Conservation (phyloP, 2,329 filamentous ascomycete genomes). For the Penicillium decumbens region DNA sequence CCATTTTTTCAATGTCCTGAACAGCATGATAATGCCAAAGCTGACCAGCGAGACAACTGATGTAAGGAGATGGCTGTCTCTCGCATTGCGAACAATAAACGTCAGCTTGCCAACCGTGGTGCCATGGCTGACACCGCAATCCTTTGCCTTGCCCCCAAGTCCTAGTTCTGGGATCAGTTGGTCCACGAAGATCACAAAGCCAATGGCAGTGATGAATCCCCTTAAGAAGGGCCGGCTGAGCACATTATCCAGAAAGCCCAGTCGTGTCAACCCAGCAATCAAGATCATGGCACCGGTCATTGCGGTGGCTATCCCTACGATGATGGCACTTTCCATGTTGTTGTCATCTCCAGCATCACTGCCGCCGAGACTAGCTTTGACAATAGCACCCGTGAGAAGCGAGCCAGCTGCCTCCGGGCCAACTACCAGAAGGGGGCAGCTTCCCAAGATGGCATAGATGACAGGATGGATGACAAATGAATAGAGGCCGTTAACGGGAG, state of each 20-base stretch:
- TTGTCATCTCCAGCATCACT: slow-evolving; percentile 63
- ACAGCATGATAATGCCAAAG: slow-evolving; percentile 86
- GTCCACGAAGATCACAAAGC: slow-evolving; percentile 92
- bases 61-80: slow-evolving; percentile 68
- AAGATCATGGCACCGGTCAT: slow-evolving; percentile 85
- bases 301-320: slow-evolving; percentile 82
- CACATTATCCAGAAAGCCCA: slow-evolving; percentile 93
- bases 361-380: slow-evolving; percentile 69
- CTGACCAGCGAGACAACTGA: slow-evolving; percentile 70
- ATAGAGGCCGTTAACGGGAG: slow-evolving; percentile 90
- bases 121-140: slow-evolving; percentile 64
- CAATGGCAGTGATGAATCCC: slow-evolving; percentile 95
- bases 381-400: slow-evolving; percentile 79
- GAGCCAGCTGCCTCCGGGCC: slow-evolving; percentile 93
- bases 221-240: slow-evolving; percentile 86
- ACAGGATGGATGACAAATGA: slow-evolving; percentile 89
- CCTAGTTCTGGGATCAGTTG: slow-evolving; percentile 90
- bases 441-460: slow-evolving; percentile 85
- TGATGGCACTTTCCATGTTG: slow-evolving; percentile 68
- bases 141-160: slow-evolving; percentile 61
- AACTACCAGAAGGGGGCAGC: slow-evolving; percentile 87
- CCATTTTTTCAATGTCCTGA: slow-evolving; percentile 72
- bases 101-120: slow-evolving; percentile 80
- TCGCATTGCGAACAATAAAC: slow-evolving; percentile 67
- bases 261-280: slow-evolving; percentile 73